Evolutionary conservation across 495 filamentous ascomycete species (phyloP), one percentile per base, ranked within the genome.

Genomic region (Podospora comata): DNA sequence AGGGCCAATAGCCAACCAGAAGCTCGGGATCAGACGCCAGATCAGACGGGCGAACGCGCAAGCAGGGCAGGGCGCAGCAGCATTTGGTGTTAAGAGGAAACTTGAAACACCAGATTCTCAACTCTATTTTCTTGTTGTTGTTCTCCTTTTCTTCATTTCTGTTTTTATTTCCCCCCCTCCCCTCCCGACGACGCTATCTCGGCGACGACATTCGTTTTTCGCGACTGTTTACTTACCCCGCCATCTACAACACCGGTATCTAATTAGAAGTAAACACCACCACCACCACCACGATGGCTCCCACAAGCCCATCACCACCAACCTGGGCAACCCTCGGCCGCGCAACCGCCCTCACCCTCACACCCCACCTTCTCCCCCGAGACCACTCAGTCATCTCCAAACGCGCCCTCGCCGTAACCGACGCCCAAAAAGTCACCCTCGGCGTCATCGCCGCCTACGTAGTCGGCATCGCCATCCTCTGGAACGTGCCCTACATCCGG

Each of bases 401-500:
- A 27, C 75, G 75, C 61, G 88, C 90, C 68, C 80, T 93, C 11
- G 83, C 80, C 20, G 89, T 92, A 68, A 80, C 86, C 74, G 85
- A 87, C 74, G 90, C 91, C 15, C 91, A 93, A 75, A 85, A 85
- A 55, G 83, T 92, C 4, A 93, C 90, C 0, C 81, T 93, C 3
- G 91, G 91, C 19, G 80, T 78, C 55, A 83, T 83, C 71, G 80
- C 77, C 44, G 90, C 80, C 64, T 93, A 93, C 76, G 85, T 90
- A 1, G 90, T 92, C 18, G 84, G 85, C 54, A 92, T 93, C 70
- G 89, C 89, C 3, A 77, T 92, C 26, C 79, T 93, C 6, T 93
- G 91, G 91, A 93, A 93, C 75, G 66, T 92, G 9, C 91, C 91
- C 0, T 92, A 93, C 74, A 76, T 93, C 19, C 84, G 87, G 19